Evolutionary conservation across 352 stramenopile species (phyloP).

Genomic region (Phytopythium helicoides): DNA sequence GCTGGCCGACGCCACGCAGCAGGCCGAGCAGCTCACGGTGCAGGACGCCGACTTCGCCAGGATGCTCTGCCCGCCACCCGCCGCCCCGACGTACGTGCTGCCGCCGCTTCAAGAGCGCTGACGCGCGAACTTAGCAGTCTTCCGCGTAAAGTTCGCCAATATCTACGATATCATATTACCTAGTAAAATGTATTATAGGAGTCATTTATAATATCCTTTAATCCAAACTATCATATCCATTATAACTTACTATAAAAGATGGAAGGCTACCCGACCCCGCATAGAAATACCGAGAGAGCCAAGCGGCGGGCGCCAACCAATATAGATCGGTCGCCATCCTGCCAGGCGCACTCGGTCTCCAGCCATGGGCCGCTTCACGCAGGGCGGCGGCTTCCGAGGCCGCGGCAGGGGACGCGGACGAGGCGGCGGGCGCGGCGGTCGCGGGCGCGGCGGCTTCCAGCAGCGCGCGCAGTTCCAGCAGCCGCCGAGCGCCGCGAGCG

Average conservation of each 20-base stretch:
- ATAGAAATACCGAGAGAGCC: too few relatives aligned
- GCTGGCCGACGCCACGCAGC: conserved; percentile 48
- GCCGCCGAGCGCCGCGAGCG: conserved; percentile 1
- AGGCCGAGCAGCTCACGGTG: conserved; percentile 47
- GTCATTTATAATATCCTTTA: too few relatives aligned
- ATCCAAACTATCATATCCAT: too few relatives aligned
- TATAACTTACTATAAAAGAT: too few relatives aligned
- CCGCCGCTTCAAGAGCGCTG: too few relatives aligned
- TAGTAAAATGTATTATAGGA: too few relatives aligned
- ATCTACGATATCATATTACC: too few relatives aligned
- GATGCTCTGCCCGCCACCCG: conserved; percentile 44
- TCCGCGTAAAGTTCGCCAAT: too few relatives aligned
- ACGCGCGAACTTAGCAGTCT: too few relatives aligned
- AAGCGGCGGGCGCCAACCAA: conserved; percentile 1
- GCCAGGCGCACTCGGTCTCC: neutral
- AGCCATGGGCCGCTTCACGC: conserved; percentile 22
- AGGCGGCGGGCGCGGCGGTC: conserved; percentile 23
- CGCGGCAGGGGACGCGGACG: conserved; percentile 26
- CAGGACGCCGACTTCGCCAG: conserved; percentile 54
- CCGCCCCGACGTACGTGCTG: neutral
- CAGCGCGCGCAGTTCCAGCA: conserved; percentile 9
- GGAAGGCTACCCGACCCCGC: too few relatives aligned
- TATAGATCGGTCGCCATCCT: too few relatives aligned
- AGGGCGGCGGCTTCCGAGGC: conserved; percentile 19
- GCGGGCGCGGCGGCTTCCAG: conserved; percentile 15